Evolutionary conservation across 2,329 filamentous ascomycete species (phyloP), one percentile per base, ranked within the genome.

Genomic region (Pestalotiopsis sp.): DNA sequence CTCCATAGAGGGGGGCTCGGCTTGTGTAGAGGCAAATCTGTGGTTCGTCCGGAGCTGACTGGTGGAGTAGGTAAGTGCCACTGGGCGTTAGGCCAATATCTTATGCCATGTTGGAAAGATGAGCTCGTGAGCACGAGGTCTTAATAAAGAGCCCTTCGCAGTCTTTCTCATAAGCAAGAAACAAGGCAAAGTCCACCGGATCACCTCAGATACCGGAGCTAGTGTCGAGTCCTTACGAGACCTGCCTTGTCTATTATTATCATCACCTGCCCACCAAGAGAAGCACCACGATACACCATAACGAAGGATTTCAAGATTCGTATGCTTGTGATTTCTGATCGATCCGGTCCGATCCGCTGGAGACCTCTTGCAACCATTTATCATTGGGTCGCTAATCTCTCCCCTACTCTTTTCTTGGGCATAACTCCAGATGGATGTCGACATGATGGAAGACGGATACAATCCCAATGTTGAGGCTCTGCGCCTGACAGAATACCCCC

Each of bases 401-500:
- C 20, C 41, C 41, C 41, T 49, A 14, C n/a, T 52, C 20, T 20
- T n/a, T 23, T 9, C 6, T 9, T 12, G 7, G 31, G 31, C 45
- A 52, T 20, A 52, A 52, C 45, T 52, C 45, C 7, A 23, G 45
- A 52, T 23, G 17, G 45, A 20, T n/a, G 3, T 23, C 11, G 45
- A 20, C 45, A 11, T 52, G 45, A 61, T 57, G 66, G 59, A 67
- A n/a, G 25, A 56, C n/a, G 59, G 38, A 20, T 62, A 67, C 56
- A 63, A 63, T 27, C 13, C 36, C 17, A 74, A 79, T 5, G 77
- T 83, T 17, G 81, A 83, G 67, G 69, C 71, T 17, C 75, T 83
- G 64, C 78, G 82, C 25, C 71, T 78, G 68, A 77, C 78, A 45
- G 81, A 84, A 63, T 84, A 83, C 69, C 78, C 81, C 17, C 81